These are phyloP conservation scores for Emmonsiellopsis sp. DNA, from an alignment of 2,329 filamentous ascomycete genomes.

Conservation along the genomic window DNA sequence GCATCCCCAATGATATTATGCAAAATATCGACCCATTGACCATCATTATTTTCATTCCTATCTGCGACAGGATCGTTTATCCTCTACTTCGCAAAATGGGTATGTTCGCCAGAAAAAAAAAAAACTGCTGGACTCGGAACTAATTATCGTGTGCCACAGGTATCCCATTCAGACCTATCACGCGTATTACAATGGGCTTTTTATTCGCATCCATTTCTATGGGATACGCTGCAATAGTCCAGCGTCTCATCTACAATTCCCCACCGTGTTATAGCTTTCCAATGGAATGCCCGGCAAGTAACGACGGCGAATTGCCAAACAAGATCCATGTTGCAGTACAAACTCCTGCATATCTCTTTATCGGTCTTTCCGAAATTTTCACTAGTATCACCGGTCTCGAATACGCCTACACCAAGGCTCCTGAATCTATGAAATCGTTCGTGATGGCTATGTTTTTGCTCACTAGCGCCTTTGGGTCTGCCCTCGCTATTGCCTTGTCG, in stretches of 20 bases:
- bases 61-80: slow-evolving; percentile 60
- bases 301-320: slow-evolving; percentile 29
- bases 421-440: slow-evolving; percentile 57
- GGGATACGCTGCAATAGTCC: slow-evolving; percentile 50
- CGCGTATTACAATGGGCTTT: slow-evolving; percentile 64
- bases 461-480: slow-evolving; percentile 48
- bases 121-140: neutral
- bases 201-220: slow-evolving; percentile 52
- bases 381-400: slow-evolving; percentile 60
- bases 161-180: slow-evolving; percentile 63
- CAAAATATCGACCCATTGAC: slow-evolving; percentile 67
- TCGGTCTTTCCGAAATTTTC: slow-evolving; percentile 45
- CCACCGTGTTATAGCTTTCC: slow-evolving; percentile 42
- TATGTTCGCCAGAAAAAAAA: slow-evolving; percentile 2
- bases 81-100: slow-evolving; percentile 51
- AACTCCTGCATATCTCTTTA: slow-evolving; percentile 35
- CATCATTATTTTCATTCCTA: slow-evolving; percentile 64
- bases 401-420: slow-evolving; percentile 67
- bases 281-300: slow-evolving; percentile 21
- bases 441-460: slow-evolving; percentile 49
- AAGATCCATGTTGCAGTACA: slow-evolving; percentile 35
- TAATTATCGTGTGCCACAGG: slow-evolving; percentile 20
- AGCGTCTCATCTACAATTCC: slow-evolving; percentile 45
- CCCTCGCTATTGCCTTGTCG: slow-evolving; percentile 52
- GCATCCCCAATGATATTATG: slow-evolving; percentile 68